Evolutionary conservation across 768 basidiomycete genomes (phyloP), one percentile per base, ranked within the genome.

Genomic region (Suillus plorans): DNA sequence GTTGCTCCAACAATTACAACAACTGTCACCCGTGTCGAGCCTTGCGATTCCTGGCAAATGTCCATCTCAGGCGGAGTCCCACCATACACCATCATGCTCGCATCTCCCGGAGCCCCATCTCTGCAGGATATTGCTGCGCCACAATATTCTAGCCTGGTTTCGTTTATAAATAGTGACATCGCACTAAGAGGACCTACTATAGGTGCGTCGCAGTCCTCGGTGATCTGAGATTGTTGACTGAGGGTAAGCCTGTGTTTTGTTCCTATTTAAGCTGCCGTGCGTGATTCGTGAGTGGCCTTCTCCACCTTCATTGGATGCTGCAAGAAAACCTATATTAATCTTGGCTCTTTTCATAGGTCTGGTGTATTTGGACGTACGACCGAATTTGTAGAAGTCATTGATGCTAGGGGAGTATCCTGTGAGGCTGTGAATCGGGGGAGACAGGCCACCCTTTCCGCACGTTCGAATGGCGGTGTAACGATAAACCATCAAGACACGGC

Each of bases 41-140:
- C 83, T 14, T 86, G 84, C 67, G 69, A 81, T 42, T 80, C 80
- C 2, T 84, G 84, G 83, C 80, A 81, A 4, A 64, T 84, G 4
- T 76, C 72, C 2, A 76, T 85, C 55, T 78, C 71, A 13, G 84
- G 81, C 8, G 83, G 82, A 13, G 71, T 72, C 0, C 77, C 79
- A 41, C 86, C 84, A 0, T 84, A 84, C 70, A 78, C 67, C 16
- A 65, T 85, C 20, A 80, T 79, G 0, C 64, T 86, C 31, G 78
- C 77, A 39, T 73, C 77, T 8, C 61, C 78, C 39, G 73, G 76
- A 58, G 80, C 81, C 0, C 73, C 78, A 1, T 71, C 76, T 9
- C 71, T 82, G 25, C 82, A 79, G 20, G 82, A 83, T 66, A 76
- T 80, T 37, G 79, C 80, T 2, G 70, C 72, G 5, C 64, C 70